Conservation (phyloP, 306 rosid species). For the Psophocarpus tetragonolobus region DNA sequence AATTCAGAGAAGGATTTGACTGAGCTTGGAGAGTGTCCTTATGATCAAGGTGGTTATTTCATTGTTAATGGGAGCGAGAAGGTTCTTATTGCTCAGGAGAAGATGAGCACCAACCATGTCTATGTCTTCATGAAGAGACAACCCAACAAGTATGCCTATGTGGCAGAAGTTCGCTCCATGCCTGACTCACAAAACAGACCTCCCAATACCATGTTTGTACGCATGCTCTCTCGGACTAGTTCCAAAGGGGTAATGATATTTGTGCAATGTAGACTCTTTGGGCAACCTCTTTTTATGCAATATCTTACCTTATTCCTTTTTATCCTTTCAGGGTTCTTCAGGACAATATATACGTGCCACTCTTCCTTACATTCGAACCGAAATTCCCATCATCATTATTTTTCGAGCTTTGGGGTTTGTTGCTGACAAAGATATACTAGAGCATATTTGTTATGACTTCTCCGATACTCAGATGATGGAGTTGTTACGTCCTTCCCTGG, state of each 20-base stretch:
- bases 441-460: slow-evolving; percentile 94
- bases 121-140: slow-evolving; percentile 93
- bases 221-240: slow-evolving; percentile 92
- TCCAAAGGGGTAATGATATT: slow-evolving; percentile 84
- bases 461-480: slow-evolving; percentile 97
- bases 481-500: slow-evolving; percentile 91
- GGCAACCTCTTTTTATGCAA: not conserved
- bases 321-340: slow-evolving; percentile 77
- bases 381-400: slow-evolving; percentile 94
- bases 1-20: slow-evolving; percentile 97
- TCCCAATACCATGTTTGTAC: slow-evolving; percentile 96
- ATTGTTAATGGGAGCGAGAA: slow-evolving; percentile 87
- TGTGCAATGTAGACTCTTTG: not conserved
- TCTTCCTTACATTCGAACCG: slow-evolving; percentile 88
- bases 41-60: slow-evolving; percentile 94
- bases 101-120: slow-evolving; percentile 96
- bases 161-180: slow-evolving; percentile 97
- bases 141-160: slow-evolving; percentile 92
- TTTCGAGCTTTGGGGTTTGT: slow-evolving; percentile 97
- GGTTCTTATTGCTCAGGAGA: slow-evolving; percentile 94
- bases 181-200: slow-evolving; percentile 98
- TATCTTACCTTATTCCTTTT: slow-evolving; percentile 18
- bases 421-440: slow-evolving; percentile 92
- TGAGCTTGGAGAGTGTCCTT: slow-evolving; percentile 95
- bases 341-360: slow-evolving; percentile 95